Conservation (phyloP, 208 protist genomes). For the Perkinsela sp. region DNA sequence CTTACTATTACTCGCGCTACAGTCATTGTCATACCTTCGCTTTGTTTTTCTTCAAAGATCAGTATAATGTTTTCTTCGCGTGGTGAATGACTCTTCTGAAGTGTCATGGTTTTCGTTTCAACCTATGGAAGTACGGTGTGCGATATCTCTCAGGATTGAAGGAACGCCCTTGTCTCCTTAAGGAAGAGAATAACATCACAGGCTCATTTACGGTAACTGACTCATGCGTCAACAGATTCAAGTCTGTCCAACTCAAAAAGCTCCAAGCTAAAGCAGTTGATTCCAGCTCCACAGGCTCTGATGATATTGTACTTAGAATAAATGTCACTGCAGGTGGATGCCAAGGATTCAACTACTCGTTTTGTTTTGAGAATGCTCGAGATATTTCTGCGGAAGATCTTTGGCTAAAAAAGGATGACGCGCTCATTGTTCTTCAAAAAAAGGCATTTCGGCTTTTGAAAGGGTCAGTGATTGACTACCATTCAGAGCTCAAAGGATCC, state of each 20-base stretch:
- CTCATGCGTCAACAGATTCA: not conserved
- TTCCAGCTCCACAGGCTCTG: not conserved
- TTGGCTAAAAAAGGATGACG: not conserved
- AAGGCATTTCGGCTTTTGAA: not conserved
- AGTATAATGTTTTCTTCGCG: too few relatives aligned
- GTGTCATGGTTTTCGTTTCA: too few relatives aligned
- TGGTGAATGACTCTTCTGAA: too few relatives aligned
- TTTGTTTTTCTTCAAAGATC: too few relatives aligned
- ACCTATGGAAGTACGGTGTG: too few relatives aligned
- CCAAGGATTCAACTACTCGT: not conserved
- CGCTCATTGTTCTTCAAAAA: not conserved
- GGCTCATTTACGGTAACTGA: not conserved
- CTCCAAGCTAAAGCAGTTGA: not conserved
- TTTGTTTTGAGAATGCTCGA: not conserved
- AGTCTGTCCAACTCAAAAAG: not conserved
- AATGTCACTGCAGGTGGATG: not conserved
- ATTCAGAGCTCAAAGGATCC: not conserved
- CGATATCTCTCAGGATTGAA: too few relatives aligned
- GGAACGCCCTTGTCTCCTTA: too few relatives aligned
- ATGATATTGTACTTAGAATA: not conserved
- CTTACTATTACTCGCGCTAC: too few relatives aligned
- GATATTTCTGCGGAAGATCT: not conserved
- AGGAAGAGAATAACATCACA: too few relatives aligned
- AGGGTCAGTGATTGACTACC: not conserved
- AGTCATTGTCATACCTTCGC: too few relatives aligned